A percentile compares a stretch with the other conserved stretches of the same genome.
Evolutionary conservation across 2,329 filamentous ascomycete species (phyloP).

Genomic region (Zymoseptoria tritici): DNA sequence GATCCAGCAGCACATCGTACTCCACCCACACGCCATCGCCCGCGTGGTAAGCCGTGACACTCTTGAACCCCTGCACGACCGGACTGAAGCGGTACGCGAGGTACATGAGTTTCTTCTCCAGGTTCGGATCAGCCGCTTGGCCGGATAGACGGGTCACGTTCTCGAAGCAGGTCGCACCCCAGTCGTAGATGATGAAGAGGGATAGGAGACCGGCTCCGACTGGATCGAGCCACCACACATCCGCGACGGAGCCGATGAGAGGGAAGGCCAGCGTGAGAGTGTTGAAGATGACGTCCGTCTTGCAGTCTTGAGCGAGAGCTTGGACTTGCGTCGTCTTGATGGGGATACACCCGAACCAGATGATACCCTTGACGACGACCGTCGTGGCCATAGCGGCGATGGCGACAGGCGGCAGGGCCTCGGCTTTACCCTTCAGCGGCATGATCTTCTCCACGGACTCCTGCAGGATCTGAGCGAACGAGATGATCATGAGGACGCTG

Average conservation of each 20-base stretch:
- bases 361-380: slow-evolving; percentile 52
- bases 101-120: slow-evolving; percentile 52
- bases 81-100: slow-evolving; percentile 44
- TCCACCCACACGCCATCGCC: slow-evolving; percentile 59
- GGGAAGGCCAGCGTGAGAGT: slow-evolving; percentile 56
- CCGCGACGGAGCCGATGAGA: slow-evolving; percentile 50
- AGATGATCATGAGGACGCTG: slow-evolving; percentile 56
- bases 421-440: slow-evolving; percentile 42
- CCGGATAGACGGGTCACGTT: slow-evolving; percentile 54
- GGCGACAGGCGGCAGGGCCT: slow-evolving; percentile 45
- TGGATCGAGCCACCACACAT: slow-evolving; percentile 62
- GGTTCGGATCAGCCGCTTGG: slow-evolving; percentile 46
- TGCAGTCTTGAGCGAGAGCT: slow-evolving; percentile 56
- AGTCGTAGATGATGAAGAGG: slow-evolving; percentile 62
- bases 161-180: slow-evolving; percentile 52
- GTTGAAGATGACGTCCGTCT: slow-evolving; percentile 59
- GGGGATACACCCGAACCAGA: slow-evolving; percentile 51
- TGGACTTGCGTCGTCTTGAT: slow-evolving; percentile 60
- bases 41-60: slow-evolving; percentile 48
- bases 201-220: slow-evolving; percentile 56
- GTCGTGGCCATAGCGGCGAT: slow-evolving; percentile 52
- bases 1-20: slow-evolving; percentile 52
- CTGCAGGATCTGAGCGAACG: slow-evolving; percentile 54
- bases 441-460: slow-evolving; percentile 53
- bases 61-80: slow-evolving; percentile 32